Conservation (phyloP, 2,329 filamentous ascomycete species). For the Gremmenia infestans region DNA sequence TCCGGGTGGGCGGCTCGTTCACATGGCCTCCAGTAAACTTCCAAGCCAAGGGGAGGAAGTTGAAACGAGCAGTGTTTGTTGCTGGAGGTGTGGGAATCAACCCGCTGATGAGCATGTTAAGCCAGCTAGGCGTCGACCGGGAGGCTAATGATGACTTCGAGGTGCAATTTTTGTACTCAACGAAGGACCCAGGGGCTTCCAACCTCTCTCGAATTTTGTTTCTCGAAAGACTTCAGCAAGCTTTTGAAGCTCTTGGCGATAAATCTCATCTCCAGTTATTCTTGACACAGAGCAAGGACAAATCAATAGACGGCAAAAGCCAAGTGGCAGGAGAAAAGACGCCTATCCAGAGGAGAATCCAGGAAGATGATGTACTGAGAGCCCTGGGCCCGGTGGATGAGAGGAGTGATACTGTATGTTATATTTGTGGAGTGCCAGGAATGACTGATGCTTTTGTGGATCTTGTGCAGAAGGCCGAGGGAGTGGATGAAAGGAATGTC, state of each 20-base stretch:
- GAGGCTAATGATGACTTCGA: slow-evolving; percentile 4
- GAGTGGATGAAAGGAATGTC: slow-evolving; percentile 43
- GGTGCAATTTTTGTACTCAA: slow-evolving; percentile 24
- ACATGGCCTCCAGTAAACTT: slow-evolving; percentile 59
- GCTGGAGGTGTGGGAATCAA: slow-evolving; percentile 33
- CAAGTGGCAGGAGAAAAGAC: slow-evolving; percentile 19
- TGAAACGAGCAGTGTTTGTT: slow-evolving; percentile 64
- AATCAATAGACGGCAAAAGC: background rate
- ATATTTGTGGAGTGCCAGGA: slow-evolving; percentile 61
- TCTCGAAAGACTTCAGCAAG: slow-evolving; percentile 40
- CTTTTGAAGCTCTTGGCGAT: slow-evolving; percentile 37
- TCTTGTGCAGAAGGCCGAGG: slow-evolving; percentile 33
- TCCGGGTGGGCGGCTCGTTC: slow-evolving; percentile 78
- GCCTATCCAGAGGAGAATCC: slow-evolving; percentile 37
- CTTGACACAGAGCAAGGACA: slow-evolving; percentile 25
- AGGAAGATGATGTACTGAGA: slow-evolving; percentile 36
- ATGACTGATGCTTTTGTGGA: slow-evolving; percentile 66
- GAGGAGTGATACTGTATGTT: slow-evolving; percentile 47
- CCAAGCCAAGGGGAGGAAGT: slow-evolving; percentile 32
- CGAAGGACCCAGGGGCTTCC: slow-evolving; percentile 26
- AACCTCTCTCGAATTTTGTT: slow-evolving; percentile 43
- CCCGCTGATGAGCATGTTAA: slow-evolving; percentile 31
- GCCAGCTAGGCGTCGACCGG: background rate
- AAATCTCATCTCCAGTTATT: slow-evolving; percentile 43
- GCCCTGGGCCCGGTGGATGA: slow-evolving; percentile 36